These are phyloP conservation scores for Suillus bovinus DNA, from an alignment of 768 basidiomycete species.

Conservation along the genomic window DNA sequence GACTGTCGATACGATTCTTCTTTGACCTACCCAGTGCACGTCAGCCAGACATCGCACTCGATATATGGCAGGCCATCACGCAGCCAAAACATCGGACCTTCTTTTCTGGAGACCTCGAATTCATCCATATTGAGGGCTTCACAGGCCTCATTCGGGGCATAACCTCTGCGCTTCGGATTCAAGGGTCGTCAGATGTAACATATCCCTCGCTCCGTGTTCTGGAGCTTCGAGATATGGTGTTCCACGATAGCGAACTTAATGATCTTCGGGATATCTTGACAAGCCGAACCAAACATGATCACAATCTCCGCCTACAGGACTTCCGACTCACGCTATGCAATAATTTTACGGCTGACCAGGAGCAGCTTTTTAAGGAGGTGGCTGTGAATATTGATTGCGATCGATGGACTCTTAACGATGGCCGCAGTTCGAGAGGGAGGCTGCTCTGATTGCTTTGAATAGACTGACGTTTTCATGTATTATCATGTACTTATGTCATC, in stretches of 20 bases:
- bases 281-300: neutral
- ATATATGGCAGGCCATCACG: neutral
- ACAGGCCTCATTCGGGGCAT: neutral
- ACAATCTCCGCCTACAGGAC: neutral
- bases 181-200: neutral
- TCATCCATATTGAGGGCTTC: neutral
- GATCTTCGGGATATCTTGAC: neutral
- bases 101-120: neutral
- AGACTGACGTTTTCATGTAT: neutral
- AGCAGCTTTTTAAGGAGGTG: neutral
- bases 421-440: neutral
- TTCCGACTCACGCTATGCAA: neutral
- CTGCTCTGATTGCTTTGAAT: neutral
- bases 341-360: neutral
- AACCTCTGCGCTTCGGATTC: neutral
- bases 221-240: neutral
- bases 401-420: neutral
- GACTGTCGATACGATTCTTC: neutral
- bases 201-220: neutral
- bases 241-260: neutral
- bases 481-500: neutral
- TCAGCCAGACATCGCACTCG: neutral
- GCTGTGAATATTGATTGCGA: neutral
- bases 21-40: neutral
- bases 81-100: neutral